Conservation (phyloP, 345 rosid genomes). For the Chamaenerion angustifolium region DNA sequence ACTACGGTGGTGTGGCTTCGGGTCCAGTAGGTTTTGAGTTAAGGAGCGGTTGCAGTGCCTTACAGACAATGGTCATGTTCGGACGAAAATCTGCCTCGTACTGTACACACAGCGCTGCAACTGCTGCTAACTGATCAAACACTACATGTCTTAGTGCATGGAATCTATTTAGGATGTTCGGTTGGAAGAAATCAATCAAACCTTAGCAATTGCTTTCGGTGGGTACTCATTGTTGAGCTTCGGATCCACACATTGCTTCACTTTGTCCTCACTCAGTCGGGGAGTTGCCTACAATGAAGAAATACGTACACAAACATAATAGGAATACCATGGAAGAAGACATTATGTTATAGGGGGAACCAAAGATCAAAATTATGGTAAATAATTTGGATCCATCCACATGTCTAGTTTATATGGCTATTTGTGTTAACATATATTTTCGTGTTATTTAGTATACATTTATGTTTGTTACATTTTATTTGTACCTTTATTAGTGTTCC, state of each 20-base stretch:
- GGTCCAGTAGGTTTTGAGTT: slow-evolving; percentile 58
- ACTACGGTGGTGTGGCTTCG: slow-evolving; percentile 5
- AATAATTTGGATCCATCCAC: too few relatives aligned
- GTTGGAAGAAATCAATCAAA: slow-evolving; percentile 7
- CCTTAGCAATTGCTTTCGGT: slow-evolving; percentile 97
- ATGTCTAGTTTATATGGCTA: too few relatives aligned
- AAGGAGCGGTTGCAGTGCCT: slow-evolving; percentile 93
- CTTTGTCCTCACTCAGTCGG: slow-evolving; percentile 94
- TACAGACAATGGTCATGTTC: slow-evolving; percentile 94
- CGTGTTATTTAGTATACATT: too few relatives aligned
- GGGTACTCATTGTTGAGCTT: slow-evolving; percentile 84
- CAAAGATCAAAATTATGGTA: too few relatives aligned
- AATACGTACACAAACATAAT: too few relatives aligned
- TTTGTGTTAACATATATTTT: too few relatives aligned
- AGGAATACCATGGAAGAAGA: too few relatives aligned
- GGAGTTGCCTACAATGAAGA: slow-evolving; percentile 84
- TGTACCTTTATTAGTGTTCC: too few relatives aligned
- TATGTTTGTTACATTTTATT: too few relatives aligned
- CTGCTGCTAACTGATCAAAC: slow-evolving; percentile 71
- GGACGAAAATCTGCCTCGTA: slow-evolving; percentile 96
- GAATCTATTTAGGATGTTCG: background rate
- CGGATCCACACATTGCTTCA: slow-evolving; percentile 96
- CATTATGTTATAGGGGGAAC: too few relatives aligned
- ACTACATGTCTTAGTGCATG: background rate
- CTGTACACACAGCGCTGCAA: slow-evolving; percentile 95